Percentiles rank a stretch among this genome's conserved stretches.
These are phyloP conservation scores for Coriaria nepalensis DNA, from an alignment of 306 rosid species.

Conservation along the genomic window DNA sequence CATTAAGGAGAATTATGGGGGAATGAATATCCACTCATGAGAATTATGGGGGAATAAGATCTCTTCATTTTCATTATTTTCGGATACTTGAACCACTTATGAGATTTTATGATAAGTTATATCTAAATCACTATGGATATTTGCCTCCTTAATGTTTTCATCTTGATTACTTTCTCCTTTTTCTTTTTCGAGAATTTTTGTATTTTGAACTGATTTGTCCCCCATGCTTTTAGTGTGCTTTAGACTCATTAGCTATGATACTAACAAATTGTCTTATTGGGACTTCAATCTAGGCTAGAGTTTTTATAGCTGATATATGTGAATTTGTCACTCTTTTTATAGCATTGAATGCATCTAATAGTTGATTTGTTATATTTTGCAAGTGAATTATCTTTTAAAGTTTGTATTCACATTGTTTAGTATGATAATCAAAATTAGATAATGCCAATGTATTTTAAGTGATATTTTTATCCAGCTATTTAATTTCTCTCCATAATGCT, in stretches of 20 bases:
- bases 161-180: background rate
- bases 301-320: background rate
- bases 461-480: background rate
- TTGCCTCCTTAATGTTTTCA: background rate
- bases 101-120: background rate
- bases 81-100: too few species aligned
- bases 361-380: background rate
- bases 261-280: background rate
- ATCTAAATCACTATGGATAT: background rate
- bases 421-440: background rate
- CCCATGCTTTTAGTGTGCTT: background rate
- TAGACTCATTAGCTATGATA: background rate
- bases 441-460: background rate
- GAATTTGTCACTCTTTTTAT: background rate
- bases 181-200: background rate
- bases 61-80: too few species aligned
- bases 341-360: constrained; percentile 5
- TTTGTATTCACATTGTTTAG: background rate
- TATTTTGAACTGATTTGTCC: constrained; percentile 2
- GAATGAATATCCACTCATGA: too few species aligned
- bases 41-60: too few species aligned
- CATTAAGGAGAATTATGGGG: too few species aligned
- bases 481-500: constrained; percentile 1
- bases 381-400: constrained; percentile 3
- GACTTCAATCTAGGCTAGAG: constrained; percentile 3